Conservation (phyloP, 768 basidiomycete species). For the Suillus subalutaceus region DNA sequence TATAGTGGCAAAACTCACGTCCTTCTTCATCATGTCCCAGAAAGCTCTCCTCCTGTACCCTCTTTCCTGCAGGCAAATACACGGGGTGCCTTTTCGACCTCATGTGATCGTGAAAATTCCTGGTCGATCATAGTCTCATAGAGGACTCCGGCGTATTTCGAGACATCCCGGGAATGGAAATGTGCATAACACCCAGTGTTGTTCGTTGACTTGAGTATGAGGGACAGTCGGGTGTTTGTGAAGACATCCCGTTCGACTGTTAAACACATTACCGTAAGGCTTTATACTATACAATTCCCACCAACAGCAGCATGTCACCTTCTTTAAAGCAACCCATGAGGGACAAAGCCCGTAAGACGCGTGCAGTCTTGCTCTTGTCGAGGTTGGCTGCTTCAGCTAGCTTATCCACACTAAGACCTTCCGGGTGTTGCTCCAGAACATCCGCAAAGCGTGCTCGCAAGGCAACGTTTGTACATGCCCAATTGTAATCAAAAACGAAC, state of each 20-base stretch:
- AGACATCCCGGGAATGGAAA: conserved; percentile 13
- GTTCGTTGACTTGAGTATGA: conserved; percentile 23
- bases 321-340: conserved; percentile 35
- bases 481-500: conserved; percentile 27
- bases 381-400: conserved; percentile 25
- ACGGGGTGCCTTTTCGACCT: conserved; percentile 23
- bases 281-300: neutral
- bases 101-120: conserved; percentile 25
- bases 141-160: conserved; percentile 19
- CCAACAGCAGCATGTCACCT: conserved; percentile 15
- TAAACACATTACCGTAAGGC: neutral
- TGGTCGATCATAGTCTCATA: conserved; percentile 29
- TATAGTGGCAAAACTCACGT: conserved; percentile 20
- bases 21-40: conserved; percentile 21
- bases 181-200: conserved; percentile 14
- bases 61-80: conserved; percentile 21
- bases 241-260: conserved; percentile 31
- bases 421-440: conserved; percentile 23
- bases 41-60: conserved; percentile 17
- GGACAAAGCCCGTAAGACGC: conserved; percentile 33
- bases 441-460: conserved; percentile 30
- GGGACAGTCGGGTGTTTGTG: conserved; percentile 39
- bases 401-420: conserved; percentile 30
- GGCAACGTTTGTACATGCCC: conserved; percentile 28
- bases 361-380: conserved; percentile 31